Conservation (phyloP, 1,284 basidiomycete genomes). For the Pholiota adiposa region DNA sequence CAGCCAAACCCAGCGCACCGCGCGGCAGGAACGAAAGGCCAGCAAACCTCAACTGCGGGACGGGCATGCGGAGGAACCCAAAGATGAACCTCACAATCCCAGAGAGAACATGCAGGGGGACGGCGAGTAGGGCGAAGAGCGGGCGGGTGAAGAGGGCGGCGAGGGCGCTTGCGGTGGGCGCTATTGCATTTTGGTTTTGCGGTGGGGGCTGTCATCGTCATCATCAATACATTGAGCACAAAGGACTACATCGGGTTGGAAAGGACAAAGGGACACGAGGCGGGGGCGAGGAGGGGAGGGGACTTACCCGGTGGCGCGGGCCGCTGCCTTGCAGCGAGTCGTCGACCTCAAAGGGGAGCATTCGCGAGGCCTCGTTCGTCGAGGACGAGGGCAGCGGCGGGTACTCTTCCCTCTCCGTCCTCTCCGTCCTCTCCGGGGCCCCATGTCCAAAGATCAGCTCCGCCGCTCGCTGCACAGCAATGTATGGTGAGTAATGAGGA, state of each 20-base stretch:
- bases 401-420: too few species aligned
- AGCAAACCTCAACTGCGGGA: slow-evolving; percentile 49
- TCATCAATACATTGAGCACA: slow-evolving; percentile 36
- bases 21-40: slow-evolving; percentile 46
- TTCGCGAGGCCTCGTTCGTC: neutral
- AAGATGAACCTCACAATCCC: slow-evolving; percentile 59
- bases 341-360: slow-evolving; percentile 55
- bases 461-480: slow-evolving; percentile 52
- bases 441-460: slow-evolving; percentile 60
- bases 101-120: slow-evolving; percentile 53
- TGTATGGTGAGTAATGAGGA: neutral
- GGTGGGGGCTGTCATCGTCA: too few species aligned
- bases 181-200: too few species aligned
- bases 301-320: slow-evolving; percentile 20
- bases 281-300: slow-evolving; percentile 5
- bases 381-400: too few species aligned
- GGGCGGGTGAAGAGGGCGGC: slow-evolving; percentile 15
- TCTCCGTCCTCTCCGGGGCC: slow-evolving; percentile 9
- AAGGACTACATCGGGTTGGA: too few species aligned
- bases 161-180: slow-evolving; percentile 14
- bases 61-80: slow-evolving; percentile 53
- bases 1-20: slow-evolving; percentile 38
- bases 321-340: slow-evolving; percentile 48
- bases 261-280: neutral
- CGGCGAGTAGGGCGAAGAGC: slow-evolving; percentile 35